Percentiles rank a stretch among this genome's conserved stretches.
Evolutionary conservation across 257 asterid genomes (phyloP).

Genomic region (Scutellaria baicalensis): DNA sequence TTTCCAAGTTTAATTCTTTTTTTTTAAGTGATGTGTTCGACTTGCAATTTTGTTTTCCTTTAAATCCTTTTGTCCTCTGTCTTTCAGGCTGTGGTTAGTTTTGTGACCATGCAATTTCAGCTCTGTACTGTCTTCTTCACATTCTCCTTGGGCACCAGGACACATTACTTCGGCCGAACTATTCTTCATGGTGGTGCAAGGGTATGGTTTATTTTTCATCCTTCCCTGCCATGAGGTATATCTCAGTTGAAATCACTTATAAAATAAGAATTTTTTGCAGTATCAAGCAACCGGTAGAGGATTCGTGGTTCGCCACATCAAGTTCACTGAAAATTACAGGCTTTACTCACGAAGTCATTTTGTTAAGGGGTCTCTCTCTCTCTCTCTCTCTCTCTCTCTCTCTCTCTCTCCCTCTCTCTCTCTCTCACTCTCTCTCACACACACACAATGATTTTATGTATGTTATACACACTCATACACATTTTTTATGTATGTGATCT

Average conservation of each 20-base stretch:
- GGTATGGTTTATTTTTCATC: slow-evolving; percentile 36
- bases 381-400: slow-evolving; percentile 7
- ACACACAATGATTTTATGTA: neutral
- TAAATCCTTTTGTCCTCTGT: neutral
- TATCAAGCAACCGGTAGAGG: slow-evolving; percentile 99
- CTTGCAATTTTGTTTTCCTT: slow-evolving; percentile 1
- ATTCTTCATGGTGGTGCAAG: slow-evolving; percentile 98
- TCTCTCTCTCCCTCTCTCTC: slow-evolving; percentile 20
- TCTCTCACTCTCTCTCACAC: no score
- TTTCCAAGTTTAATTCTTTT: neutral
- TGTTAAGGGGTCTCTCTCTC: slow-evolving; percentile 77
- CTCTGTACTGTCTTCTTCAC: slow-evolving; percentile 92
- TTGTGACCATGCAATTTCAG: slow-evolving; percentile 97
- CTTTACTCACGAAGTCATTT: slow-evolving; percentile 97
- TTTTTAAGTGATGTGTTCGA: slow-evolving; percentile 1
- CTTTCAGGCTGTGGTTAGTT: slow-evolving; percentile 81
- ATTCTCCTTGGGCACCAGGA: slow-evolving; percentile 88
- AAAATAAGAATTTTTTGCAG: slow-evolving; percentile 34
- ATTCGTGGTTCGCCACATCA: slow-evolving; percentile 94
- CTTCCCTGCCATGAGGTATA: slow-evolving; percentile 7
- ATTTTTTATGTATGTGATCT: neutral
- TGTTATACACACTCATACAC: no score
- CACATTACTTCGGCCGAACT: slow-evolving; percentile 97
- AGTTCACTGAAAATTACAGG: slow-evolving; percentile 92
- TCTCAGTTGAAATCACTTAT: slow-evolving; percentile 7